phyloP scores from a whole-genome alignment of 495 filamentous ascomycete species.

The Neurospora sublineolata region DNA sequence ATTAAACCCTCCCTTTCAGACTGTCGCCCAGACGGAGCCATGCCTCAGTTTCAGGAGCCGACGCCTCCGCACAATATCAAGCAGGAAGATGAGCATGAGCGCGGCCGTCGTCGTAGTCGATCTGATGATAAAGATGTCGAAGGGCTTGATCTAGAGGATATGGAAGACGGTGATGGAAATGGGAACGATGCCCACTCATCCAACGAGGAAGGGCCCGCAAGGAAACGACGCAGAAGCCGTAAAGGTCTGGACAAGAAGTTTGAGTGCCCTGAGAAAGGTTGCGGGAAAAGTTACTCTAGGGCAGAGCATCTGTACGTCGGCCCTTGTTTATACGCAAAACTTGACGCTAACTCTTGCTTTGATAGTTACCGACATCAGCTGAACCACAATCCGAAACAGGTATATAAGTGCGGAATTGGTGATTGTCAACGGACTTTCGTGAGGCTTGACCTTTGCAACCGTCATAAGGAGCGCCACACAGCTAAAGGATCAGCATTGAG shows the following conservation, averaged over 20 bases:
- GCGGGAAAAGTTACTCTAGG: conserved; percentile 91
- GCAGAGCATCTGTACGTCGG: conserved; percentile 75
- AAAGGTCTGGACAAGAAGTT: conserved; percentile 93
- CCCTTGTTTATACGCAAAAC: neutral
- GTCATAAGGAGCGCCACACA: conserved; percentile 92
- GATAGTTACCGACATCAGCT: conserved; percentile 74
- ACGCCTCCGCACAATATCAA: conserved; percentile 30
- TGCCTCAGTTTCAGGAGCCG: conserved; percentile 31
- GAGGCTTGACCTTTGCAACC: conserved; percentile 83
- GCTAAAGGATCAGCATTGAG: conserved; percentile 89
- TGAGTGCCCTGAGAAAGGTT: conserved; percentile 77
- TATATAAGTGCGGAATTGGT: conserved; percentile 89
- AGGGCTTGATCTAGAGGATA: conserved; percentile 28
- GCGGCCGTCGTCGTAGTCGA: conserved; percentile 36
- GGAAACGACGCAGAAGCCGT: conserved; percentile 71
- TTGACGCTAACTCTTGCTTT: conserved; percentile 11
- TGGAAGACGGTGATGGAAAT: conserved; percentile 25
- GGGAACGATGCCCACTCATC: conserved; percentile 37
- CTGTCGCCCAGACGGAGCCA: conserved; percentile 25
- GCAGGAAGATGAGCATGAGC: conserved; percentile 34
- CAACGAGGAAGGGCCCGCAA: conserved; percentile 43
- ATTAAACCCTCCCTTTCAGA: conserved; percentile 25
- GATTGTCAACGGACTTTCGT: conserved; percentile 88
- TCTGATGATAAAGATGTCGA: conserved; percentile 33
- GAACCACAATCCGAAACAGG: conserved; percentile 93